Base-by-base conservation (phyloP, 768 basidiomycete genomes). In the Stropharia rugosoannulata region DNA sequence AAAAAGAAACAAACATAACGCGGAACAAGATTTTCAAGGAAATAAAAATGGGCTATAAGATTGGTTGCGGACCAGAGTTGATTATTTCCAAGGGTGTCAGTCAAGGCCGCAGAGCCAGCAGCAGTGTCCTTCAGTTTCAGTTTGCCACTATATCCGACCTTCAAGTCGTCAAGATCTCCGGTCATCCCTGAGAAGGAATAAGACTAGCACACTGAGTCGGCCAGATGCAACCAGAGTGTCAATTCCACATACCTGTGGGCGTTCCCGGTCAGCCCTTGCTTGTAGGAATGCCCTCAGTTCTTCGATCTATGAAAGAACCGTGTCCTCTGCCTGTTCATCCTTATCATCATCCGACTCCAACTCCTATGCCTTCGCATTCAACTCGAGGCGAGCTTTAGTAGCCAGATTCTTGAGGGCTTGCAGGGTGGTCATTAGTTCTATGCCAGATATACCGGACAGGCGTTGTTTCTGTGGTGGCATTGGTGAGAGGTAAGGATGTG, bases 61-160 rank as follows among this genome's bases (percentile, higher is more conserved):
- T 43, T 56, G 58, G 46, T 51, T 38, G 55, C 54, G 35, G 58
- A 59, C 58, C 58, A 59, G 54, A 59, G 55, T 35, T 43, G 13
- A 51, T 59, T 49, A 6, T 38, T 43, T 55, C 55, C 58, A 40
- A 56, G 54, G 51, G 49, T 38, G 55, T 56, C 58, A 25, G 32
- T 56, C 55, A 35, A 41, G 54, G 42, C 54, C 45, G 41, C 48
- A 51, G 37, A 19, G 50, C 19, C n/a, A 39, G 38, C 16, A 39
- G 43, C 54, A 50, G 44, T 44, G 55, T 22, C 42, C 58, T 59
- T 59, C 58, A 59, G 44, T 39, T 51, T 51, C 45, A 59, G 58
- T 50, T 46, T 46, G 42, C 58, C 58, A 35, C 42, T 43, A 45
- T 42, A 41, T 43, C 25, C 36, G 25, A 59, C 47, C 37, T 54